phyloP scores from a whole-genome alignment of 2,329 filamentous ascomycete species.

The Cladosporium phlei region DNA sequence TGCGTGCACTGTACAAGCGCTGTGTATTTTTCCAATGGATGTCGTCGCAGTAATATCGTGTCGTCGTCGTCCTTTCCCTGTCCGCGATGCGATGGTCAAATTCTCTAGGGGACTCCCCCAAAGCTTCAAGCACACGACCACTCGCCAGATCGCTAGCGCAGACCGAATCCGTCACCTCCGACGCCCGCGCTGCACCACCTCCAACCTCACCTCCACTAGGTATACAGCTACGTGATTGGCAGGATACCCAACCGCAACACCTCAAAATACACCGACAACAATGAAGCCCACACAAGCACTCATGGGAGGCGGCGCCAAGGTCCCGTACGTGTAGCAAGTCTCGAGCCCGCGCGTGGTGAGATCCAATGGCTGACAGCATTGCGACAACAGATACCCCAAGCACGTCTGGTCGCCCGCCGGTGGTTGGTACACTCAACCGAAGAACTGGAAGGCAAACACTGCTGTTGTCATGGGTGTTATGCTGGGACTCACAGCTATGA shows the following conservation, averaged over 20 bases:
- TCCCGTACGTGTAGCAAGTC: slow-evolving; percentile 51
- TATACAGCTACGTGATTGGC: slow-evolving; percentile 12
- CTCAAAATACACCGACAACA: slow-evolving; percentile 16
- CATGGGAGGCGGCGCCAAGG: slow-evolving; percentile 72
- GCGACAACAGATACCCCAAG: slow-evolving; percentile 27
- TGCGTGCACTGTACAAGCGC: slow-evolving; percentile 4
- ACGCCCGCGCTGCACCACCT: slow-evolving; percentile 5
- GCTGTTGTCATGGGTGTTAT: slow-evolving; percentile 66
- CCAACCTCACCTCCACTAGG: slow-evolving; percentile 18
- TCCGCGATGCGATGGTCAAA: slow-evolving; percentile 12
- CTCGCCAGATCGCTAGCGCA: slow-evolving; percentile 3
- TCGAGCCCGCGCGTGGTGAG: background rate
- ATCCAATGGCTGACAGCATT: slow-evolving; percentile 20
- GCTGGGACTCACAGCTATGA: slow-evolving; percentile 61
- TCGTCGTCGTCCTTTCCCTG: slow-evolving; percentile 2
- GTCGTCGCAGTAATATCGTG: slow-evolving; percentile 6
- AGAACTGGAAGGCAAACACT: slow-evolving; percentile 94
- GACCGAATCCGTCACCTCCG: slow-evolving; percentile 5
- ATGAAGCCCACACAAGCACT: slow-evolving; percentile 30
- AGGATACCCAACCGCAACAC: slow-evolving; percentile 9
- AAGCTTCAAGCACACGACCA: slow-evolving; percentile 11
- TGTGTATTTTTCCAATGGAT: slow-evolving; percentile 5
- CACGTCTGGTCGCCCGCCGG: slow-evolving; percentile 98
- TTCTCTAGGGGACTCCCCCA: no score
- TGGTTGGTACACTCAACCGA: slow-evolving; percentile 93